Evolutionary conservation across 148 eudicot species (phyloP), one percentile per base, ranked within the genome.

Genomic region (Selenicereus undatus): DNA sequence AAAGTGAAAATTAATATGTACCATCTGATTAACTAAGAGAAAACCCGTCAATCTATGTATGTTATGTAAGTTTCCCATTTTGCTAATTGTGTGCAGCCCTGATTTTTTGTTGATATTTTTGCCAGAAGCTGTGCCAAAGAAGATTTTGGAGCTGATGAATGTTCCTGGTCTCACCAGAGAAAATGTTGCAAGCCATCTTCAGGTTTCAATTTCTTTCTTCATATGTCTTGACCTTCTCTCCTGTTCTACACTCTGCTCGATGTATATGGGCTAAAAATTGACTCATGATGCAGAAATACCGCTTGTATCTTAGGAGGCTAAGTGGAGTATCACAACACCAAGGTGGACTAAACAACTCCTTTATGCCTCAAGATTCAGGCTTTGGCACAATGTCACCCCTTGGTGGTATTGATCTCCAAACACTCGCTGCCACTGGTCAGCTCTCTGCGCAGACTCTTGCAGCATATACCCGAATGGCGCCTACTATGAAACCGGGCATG

Each of bases 141-240:
- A 92, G 78, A 96, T 96, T 76, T 85, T 96, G 83, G 99, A 96
- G 86, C 82, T 92, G 88, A 96, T 96, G 99, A 96, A 93, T 82
- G 98, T 96, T 66, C 98, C 98, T 72, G 98, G 98, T 51, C 89
- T 96, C 65, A 96, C 98, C 26, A 88, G 99, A 87, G 99, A 96
- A 86, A 96, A 96, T 80, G 99, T 96, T 50, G 99, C 99, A 2
- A 94, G 98, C 90, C 99, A 96, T 86, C 99, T 96, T 91, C 99
- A 96, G 97, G 99, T 94, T 81, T 75, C 36, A 60, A 43, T 77
- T 79, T 52, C 30, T 68, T 14, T 10, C 24, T 60, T 27, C 62
- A 66, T 66, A 66, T 27, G 11, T 12, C 0, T 66, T n/a, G 71
- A 24, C 24, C 48, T 26, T 22, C 9, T 14, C 18, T 16, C 39